Evolutionary conservation across 2,329 filamentous ascomycete genomes (phyloP).

Genomic region (Penicillium brasilianum): DNA sequence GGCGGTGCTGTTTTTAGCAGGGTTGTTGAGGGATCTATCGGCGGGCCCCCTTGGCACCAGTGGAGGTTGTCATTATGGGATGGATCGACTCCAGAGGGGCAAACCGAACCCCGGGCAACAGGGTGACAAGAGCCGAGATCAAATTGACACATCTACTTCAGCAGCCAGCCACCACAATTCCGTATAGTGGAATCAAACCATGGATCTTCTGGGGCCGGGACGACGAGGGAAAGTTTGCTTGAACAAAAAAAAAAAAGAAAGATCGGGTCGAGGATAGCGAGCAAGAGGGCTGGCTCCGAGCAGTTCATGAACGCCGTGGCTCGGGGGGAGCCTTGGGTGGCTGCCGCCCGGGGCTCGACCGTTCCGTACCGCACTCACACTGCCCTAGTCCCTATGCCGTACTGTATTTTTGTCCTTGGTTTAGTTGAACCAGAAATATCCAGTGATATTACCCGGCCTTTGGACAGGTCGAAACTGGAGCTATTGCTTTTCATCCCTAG

Average conservation of each 20-base stretch:
- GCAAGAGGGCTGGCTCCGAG: background rate
- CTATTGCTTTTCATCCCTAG: background rate
- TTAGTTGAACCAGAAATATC: background rate
- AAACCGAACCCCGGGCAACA: constrained; percentile 5
- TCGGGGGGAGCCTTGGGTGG: background rate
- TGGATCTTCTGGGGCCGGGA: background rate
- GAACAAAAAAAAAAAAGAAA: background rate
- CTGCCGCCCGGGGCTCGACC: background rate
- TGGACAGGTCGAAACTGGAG: background rate
- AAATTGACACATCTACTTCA: constrained; percentile 18
- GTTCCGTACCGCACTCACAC: background rate
- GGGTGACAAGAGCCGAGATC: constrained; percentile 14
- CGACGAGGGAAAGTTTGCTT: background rate
- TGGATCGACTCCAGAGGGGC: constrained; percentile 6
- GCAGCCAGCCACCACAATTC: constrained; percentile 7
- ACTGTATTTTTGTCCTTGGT: background rate
- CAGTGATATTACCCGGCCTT: background rate
- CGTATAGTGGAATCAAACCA: background rate
- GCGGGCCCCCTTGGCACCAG: background rate
- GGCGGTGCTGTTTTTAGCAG: background rate
- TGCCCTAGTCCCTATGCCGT: too few species aligned
- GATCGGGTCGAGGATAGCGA: constrained; percentile 1
- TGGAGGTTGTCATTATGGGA: background rate
- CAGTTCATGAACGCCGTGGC: background rate
- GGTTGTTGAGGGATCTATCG: background rate